Conservation (phyloP, 495 filamentous ascomycete genomes). For the Collariella sp. region DNA sequence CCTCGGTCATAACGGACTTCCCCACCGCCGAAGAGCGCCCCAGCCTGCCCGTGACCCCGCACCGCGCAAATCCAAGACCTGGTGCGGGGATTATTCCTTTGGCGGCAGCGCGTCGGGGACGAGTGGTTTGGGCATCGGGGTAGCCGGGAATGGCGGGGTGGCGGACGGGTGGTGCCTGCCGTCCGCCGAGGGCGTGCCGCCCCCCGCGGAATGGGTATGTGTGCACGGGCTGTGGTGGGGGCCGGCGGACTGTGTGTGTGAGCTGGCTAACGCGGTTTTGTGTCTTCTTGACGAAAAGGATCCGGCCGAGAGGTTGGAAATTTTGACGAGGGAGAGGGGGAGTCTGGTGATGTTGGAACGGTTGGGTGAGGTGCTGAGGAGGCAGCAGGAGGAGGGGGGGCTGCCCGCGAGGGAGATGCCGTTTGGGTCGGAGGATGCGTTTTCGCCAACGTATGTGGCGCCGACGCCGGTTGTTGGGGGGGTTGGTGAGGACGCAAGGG, state of each 20-base stretch:
- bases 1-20: constrained; percentile 72
- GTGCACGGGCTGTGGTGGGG: constrained; percentile 44
- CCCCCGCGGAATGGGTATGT: constrained; percentile 86
- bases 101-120: constrained; percentile 33
- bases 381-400: constrained; percentile 14
- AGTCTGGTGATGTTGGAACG: constrained; percentile 45
- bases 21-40: constrained; percentile 75
- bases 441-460: constrained; percentile 40
- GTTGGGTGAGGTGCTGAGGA: constrained; percentile 22
- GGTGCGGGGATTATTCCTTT: constrained; percentile 16
- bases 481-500: constrained; percentile 9
- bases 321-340: constrained; percentile 55
- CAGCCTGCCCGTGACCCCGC: constrained; percentile 88
- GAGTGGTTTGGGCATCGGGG: constrained; percentile 37
- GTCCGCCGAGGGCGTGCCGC: constrained; percentile 68
- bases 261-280: constrained; percentile 46
- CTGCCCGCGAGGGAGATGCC: constrained; percentile 38
- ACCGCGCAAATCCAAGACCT: constrained; percentile 43
- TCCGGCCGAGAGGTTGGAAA: constrained; percentile 58
- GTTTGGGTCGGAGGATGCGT: constrained; percentile 40
- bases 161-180: constrained; percentile 46
- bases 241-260: constrained; percentile 51
- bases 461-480: constrained; percentile 18
- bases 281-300: constrained; percentile 48
- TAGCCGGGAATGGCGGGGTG: constrained; percentile 44